Percentiles rank a stretch among this genome's conserved stretches.
phyloP scores from a whole-genome alignment of 257 asterid genomes.

The Solanum medicagineum region DNA sequence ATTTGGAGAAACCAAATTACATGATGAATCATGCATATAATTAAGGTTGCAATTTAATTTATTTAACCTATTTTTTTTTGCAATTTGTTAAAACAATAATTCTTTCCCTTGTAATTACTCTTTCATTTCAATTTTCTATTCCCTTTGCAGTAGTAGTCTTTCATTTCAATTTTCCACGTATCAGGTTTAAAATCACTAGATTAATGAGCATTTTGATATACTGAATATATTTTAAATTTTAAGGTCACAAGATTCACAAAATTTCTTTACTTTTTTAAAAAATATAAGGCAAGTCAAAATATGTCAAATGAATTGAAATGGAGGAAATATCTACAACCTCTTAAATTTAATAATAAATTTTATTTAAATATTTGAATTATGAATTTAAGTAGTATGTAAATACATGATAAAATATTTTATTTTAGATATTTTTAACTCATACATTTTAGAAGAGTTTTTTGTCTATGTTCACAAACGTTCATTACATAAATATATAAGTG shows the following conservation, averaged over 20 bases:
- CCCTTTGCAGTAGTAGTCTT: neutral
- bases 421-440: no score
- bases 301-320: no score
- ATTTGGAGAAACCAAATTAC: neutral
- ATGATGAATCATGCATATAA: neutral
- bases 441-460: no score
- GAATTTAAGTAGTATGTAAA: no score
- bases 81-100: neutral
- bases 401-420: no score
- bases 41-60: neutral
- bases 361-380: no score
- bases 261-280: no score
- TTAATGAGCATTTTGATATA: neutral
- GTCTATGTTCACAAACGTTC: no score
- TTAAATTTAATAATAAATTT: no score
- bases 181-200: neutral
- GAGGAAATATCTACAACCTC: no score
- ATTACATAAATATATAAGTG: no score
- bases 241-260: accelerated
- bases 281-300: no score
- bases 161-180: neutral
- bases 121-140: neutral
- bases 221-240: neutral
- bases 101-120: neutral
- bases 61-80: neutral